Evolutionary conservation across 2,329 filamentous ascomycete genomes (phyloP).

Genomic region (Claviceps africana): DNA sequence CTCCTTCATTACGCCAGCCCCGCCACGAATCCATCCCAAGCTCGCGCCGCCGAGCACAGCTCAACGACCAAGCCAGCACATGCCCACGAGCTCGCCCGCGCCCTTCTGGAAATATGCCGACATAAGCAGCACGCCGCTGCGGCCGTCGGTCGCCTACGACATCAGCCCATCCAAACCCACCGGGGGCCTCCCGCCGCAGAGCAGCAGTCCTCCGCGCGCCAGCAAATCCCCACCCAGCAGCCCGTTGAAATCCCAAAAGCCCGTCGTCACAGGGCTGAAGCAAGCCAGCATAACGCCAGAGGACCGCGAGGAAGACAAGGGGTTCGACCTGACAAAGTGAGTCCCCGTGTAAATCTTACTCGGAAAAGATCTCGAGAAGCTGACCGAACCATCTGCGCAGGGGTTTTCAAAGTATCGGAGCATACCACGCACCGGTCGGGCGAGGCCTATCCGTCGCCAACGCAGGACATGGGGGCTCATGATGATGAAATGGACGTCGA

Average conservation of each 20-base stretch:
- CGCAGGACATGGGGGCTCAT: constrained; percentile 23
- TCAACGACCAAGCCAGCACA: constrained; percentile 69
- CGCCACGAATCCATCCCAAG: constrained; percentile 57
- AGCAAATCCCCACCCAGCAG: constrained; percentile 40
- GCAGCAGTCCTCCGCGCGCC: constrained; percentile 42
- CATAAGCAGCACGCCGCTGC: constrained; percentile 57
- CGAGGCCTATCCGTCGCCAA: constrained; percentile 30
- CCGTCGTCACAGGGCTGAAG: constrained; percentile 9
- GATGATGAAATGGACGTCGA: constrained; percentile 5
- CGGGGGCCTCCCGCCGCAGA: constrained; percentile 29
- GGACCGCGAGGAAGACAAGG: constrained; percentile 31
- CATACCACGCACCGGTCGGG: constrained; percentile 44
- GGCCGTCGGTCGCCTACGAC: constrained; percentile 35
- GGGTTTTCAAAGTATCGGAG: constrained; percentile 52
- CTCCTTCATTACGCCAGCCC: constrained; percentile 58
- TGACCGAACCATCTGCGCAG: constrained; percentile 22
- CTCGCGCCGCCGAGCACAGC: constrained; percentile 69
- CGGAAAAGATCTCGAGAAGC: not conserved
- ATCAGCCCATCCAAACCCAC: constrained; percentile 42
- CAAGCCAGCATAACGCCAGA: constrained; percentile 18
- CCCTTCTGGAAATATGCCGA: constrained; percentile 84
- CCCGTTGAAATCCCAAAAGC: constrained; percentile 30
- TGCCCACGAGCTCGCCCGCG: constrained; percentile 72
- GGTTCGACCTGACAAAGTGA: constrained; percentile 46
- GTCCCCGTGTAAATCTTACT: constrained; percentile 7